Percentiles rank a stretch among this genome's conserved stretches.
Evolutionary conservation across 1,139 yeast genomes (phyloP).

Genomic region (Groenewaldozyma auringiensis): DNA sequence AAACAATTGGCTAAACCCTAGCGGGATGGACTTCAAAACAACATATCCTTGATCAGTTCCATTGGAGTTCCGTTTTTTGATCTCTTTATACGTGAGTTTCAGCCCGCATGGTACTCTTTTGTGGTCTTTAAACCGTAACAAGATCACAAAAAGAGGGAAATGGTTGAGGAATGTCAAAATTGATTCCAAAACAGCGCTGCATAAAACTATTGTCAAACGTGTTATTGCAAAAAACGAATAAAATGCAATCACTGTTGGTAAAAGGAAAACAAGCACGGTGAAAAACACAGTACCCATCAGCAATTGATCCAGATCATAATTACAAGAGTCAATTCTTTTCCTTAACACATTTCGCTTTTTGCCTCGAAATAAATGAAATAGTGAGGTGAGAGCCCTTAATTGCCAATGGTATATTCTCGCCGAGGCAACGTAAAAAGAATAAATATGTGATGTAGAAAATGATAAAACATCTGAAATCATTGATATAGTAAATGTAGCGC

Average conservation of each 20-base stretch:
- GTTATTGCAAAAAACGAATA: slow-evolving; percentile 64
- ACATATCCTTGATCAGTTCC: slow-evolving; percentile 21
- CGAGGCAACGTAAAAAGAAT: slow-evolving; percentile 69
- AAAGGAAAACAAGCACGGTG: slow-evolving; percentile 64
- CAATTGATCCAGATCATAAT: slow-evolving; percentile 78
- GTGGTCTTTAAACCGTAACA: slow-evolving; percentile 74
- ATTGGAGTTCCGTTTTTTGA: background rate
- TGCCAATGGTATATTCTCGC: slow-evolving; percentile 77
- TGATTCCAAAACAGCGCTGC: slow-evolving; percentile 52
- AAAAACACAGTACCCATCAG: slow-evolving; percentile 82
- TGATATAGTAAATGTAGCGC: slow-evolving; percentile 62
- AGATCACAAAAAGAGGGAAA: slow-evolving; percentile 75
- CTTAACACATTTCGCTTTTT: slow-evolving; percentile 79
- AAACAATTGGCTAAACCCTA: slow-evolving; percentile 40
- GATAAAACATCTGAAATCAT: slow-evolving; percentile 57
- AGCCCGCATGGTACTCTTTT: slow-evolving; percentile 89
- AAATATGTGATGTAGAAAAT: slow-evolving; percentile 61
- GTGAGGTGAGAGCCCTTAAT: slow-evolving; percentile 55
- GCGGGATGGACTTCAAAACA: slow-evolving; percentile 38
- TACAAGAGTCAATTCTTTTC: slow-evolving; percentile 76
- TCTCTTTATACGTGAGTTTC: slow-evolving; percentile 31
- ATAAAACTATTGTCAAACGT: slow-evolving; percentile 44
- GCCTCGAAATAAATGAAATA: slow-evolving; percentile 83
- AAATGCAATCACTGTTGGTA: slow-evolving; percentile 85
- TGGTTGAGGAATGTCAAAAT: slow-evolving; percentile 63